A percentile compares a stretch with the other conserved stretches of the same genome.
These are phyloP conservation scores for Auriscalpium vulgare DNA, from an alignment of 768 basidiomycete species.

Conservation along the genomic window DNA sequence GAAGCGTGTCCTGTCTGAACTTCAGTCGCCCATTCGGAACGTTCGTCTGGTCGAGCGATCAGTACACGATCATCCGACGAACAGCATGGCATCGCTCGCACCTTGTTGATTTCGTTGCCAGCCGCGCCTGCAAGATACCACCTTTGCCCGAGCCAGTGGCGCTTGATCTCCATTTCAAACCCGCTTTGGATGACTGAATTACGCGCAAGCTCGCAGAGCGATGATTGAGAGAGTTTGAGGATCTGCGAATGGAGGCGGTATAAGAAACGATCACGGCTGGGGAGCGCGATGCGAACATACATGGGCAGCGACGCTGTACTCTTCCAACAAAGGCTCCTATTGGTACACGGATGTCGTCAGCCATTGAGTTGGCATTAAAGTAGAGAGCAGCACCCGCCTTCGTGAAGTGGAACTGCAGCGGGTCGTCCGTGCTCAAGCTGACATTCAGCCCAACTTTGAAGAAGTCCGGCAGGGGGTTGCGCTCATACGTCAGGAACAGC, in stretches of 20 bases:
- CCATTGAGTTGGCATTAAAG: background rate
- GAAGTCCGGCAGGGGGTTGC: slow-evolving; percentile 95
- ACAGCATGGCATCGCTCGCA: slow-evolving; percentile 18
- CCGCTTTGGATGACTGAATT: slow-evolving; percentile 96
- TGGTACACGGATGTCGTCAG: background rate
- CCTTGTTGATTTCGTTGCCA: slow-evolving; percentile 96
- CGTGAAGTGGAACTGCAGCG: slow-evolving; percentile 96
- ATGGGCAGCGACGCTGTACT: slow-evolving; percentile 97
- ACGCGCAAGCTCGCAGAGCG: slow-evolving; percentile 93
- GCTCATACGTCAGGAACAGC: slow-evolving; percentile 91
- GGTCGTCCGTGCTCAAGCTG: slow-evolving; percentile 92
- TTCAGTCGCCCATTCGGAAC: slow-evolving; percentile 86
- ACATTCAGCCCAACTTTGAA: slow-evolving; percentile 96
- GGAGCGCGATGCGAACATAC: slow-evolving; percentile 33
- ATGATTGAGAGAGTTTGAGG: slow-evolving; percentile 92
- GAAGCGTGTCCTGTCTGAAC: slow-evolving; percentile 85
- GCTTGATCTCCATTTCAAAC: slow-evolving; percentile 97
- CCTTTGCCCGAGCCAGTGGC: slow-evolving; percentile 86
- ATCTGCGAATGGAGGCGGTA: slow-evolving; percentile 47
- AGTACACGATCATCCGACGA: background rate
- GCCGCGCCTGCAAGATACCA: slow-evolving; percentile 92
- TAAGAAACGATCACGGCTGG: background rate
- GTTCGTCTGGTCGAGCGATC: slow-evolving; percentile 61
- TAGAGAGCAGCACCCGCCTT: slow-evolving; percentile 45
- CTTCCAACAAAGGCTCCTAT: slow-evolving; percentile 89